A percentile compares a stretch with the other conserved stretches of the same genome.
These are phyloP conservation scores for Acanthamoeba lenticulata DNA, from an alignment of 208 protist genomes.

Conservation along the genomic window DNA sequence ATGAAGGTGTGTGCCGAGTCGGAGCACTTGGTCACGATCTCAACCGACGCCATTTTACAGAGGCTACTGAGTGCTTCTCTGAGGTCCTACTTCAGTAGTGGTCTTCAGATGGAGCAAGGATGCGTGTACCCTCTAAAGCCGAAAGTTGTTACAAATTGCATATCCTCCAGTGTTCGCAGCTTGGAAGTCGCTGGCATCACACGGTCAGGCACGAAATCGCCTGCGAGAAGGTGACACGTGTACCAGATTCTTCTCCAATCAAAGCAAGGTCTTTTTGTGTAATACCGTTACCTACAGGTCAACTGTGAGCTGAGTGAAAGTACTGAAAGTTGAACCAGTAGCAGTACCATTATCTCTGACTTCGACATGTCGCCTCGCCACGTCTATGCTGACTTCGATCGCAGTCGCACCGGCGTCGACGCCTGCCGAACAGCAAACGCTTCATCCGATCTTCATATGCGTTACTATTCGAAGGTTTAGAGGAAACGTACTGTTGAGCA, in stretches of 20 bases:
- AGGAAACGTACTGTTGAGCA: constrained; percentile 22
- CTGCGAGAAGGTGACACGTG: neutral
- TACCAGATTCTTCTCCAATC: neutral
- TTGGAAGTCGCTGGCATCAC: neutral
- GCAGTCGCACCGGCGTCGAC: neutral
- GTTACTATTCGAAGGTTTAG: neutral
- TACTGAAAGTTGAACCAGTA: neutral
- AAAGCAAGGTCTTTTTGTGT: neutral
- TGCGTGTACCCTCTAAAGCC: constrained; percentile 44
- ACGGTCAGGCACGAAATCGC: neutral
- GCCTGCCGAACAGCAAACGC: neutral
- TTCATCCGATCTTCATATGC: neutral
- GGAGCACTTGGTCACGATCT: neutral
- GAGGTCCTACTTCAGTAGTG: neutral
- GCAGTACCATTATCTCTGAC: constrained; percentile 39
- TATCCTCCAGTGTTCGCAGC: neutral
- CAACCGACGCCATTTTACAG: neutral
- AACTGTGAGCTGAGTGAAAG: too few relatives aligned
- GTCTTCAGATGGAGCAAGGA: neutral
- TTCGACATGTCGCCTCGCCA: neutral
- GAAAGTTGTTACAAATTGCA: neutral
- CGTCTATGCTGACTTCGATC: neutral
- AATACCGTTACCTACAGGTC: neutral
- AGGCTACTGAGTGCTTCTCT: constrained; percentile 61
- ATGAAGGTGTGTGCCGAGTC: neutral